These are phyloP conservation scores for Mangifera indica DNA, from an alignment of 345 rosid genomes.

Conservation along the genomic window DNA sequence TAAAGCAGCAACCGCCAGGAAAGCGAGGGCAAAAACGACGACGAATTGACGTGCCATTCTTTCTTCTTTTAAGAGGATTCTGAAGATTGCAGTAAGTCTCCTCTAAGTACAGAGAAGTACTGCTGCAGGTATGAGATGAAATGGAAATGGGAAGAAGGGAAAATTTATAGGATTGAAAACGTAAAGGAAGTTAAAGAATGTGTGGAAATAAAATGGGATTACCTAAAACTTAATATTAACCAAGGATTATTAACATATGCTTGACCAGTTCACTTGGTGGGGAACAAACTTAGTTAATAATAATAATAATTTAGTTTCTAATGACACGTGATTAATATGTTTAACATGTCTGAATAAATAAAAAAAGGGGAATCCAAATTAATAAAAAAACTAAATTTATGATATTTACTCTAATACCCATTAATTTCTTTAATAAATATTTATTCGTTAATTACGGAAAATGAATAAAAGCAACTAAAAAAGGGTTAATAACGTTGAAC, in stretches of 20 bases:
- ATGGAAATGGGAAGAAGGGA: neutral
- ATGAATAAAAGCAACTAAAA: no score
- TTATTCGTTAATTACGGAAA: no score
- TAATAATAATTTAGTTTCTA: neutral
- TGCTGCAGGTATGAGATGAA: constrained; percentile 9
- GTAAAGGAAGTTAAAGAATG: neutral
- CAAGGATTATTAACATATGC: no score
- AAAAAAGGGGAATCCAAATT: no score
- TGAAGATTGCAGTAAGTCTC: constrained; percentile 5
- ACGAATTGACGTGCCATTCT: constrained; percentile 10
- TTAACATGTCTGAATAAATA: no score
- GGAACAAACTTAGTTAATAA: neutral
- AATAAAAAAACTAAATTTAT: no score
- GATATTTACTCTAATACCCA: no score
- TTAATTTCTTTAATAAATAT: no score
- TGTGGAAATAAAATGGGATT: neutral
- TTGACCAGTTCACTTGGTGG: neutral
- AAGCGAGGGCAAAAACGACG: constrained; percentile 1
- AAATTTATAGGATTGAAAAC: neutral
- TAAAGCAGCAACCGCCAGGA: constrained; percentile 25
- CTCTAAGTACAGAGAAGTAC: constrained; percentile 21
- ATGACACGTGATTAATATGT: no score
- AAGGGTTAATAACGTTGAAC: no score
- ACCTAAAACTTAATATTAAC: neutral
- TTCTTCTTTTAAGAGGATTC: no score